Evolutionary conservation across 2,329 filamentous ascomycete species (phyloP), one percentile per base, ranked within the genome.

Genomic region (Plenodomus lindquistii): DNA sequence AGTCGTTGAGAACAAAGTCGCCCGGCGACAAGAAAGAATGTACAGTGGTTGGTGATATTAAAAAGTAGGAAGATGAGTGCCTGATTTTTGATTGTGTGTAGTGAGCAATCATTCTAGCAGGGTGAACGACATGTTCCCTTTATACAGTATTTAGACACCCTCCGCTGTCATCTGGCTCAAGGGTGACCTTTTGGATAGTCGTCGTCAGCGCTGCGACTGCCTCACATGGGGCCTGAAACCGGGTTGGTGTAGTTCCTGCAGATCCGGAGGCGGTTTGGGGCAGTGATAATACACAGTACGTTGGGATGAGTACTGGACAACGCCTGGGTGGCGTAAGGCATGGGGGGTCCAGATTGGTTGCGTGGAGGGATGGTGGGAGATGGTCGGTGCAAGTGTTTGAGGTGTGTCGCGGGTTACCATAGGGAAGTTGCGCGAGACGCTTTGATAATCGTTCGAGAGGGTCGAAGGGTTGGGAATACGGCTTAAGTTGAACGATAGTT

Each of bases 181-280:
- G 27, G 6, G 22, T 24, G 22, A 24, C 11, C 22, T 11, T 35
- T 41, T 27, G 17, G 20, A 15, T 44, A 16, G 40, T 24, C 41
- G 31, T 48, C 50, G 18, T 27, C 50, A 44, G 46, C 48, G 42
- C 55, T 56, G 50, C 50, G 55, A 50, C 37, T 37, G 43, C 36
- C 18, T 39, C 43, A 40, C 7, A 24, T 8, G 27, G 52, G 47
- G 44, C 40, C 56, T 71, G 67, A 72, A 72, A 71, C 69, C 67
- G 67, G 67, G 60, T 56, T 44, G 38, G 27, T 15, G 29, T 39
- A 34, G 50, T 63, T 68, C 65, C 67, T 67, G 60, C 61, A 48
- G 52, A 49, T 55, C 54, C 42, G 46, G 43, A 22, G 44, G 31
- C 52, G 43, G 61, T 59, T 63, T 67, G 37, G 60, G 52, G 50